Percentiles rank a stretch among this genome's conserved stretches.
Evolutionary conservation across 129 eudicot genomes (phyloP).

Genomic region (Artemisia annua): DNA sequence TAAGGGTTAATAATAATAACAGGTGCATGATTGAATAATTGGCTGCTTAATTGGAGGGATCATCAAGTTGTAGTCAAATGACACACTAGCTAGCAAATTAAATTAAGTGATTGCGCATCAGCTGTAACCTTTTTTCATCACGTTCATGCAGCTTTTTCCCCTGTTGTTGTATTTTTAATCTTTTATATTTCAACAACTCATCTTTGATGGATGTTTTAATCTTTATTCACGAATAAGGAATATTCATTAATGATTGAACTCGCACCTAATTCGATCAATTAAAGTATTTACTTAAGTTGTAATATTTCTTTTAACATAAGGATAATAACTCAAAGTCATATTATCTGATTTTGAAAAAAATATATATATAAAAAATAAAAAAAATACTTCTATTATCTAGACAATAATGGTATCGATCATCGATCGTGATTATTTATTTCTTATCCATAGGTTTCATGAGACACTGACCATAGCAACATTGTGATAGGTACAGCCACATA

Average conservation of each 20-base stretch:
- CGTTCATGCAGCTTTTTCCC: background rate
- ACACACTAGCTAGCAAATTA: background rate
- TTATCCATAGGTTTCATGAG: no score
- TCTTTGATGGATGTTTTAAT: background rate
- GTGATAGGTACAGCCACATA: no score
- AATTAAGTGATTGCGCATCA: slow-evolving; percentile 8
- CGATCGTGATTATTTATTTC: no score
- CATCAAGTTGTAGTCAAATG: background rate
- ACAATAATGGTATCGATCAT: no score
- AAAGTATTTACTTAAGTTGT: no score
- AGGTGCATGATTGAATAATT: slow-evolving; percentile 12
- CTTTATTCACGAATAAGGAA: background rate
- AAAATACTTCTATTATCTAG: no score
- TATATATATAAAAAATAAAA: no score
- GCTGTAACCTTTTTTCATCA: slow-evolving; percentile 12
- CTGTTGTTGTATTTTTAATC: background rate
- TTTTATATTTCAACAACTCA: background rate
- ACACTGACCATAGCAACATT: no score
- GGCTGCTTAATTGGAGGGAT: slow-evolving; percentile 21
- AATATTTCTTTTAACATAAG: no score
- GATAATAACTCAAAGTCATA: no score
- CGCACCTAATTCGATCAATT: no score
- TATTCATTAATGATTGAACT: background rate
- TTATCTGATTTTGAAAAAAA: no score
- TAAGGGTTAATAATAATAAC: background rate